phyloP scores from a whole-genome alignment of 345 rosid species.

The Mangifera indica region DNA sequence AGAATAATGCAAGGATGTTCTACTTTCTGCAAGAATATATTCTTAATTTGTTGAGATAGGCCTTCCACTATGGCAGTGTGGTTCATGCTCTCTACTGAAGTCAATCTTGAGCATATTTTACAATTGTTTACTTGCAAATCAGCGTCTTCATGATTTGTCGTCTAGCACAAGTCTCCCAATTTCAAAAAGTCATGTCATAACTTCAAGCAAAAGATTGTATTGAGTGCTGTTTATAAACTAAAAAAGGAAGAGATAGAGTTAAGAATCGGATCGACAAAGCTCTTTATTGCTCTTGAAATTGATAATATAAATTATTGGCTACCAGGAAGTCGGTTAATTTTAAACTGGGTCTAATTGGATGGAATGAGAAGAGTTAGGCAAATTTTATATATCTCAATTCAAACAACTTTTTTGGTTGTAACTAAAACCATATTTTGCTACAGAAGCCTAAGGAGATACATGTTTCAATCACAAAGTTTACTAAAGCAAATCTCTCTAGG shows the following conservation, averaged over 20 bases:
- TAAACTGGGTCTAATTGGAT: not conserved
- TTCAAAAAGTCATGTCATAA: constrained; percentile 4
- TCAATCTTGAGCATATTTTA: not conserved
- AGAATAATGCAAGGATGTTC: too few species aligned
- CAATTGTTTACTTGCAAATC: not conserved
- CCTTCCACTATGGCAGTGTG: not conserved
- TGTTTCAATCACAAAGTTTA: not conserved
- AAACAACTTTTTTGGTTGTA: not conserved
- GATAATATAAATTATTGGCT: not conserved
- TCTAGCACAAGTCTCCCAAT: constrained; percentile 1
- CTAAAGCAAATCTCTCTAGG: too few species aligned
- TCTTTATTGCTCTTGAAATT: too few species aligned
- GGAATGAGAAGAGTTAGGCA: not conserved
- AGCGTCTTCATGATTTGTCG: not conserved
- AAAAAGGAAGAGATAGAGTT: too few species aligned
- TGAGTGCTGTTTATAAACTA: too few species aligned
- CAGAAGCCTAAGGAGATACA: not conserved
- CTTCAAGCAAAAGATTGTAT: not conserved
- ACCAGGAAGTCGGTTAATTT: not conserved
- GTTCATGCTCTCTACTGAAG: not conserved
- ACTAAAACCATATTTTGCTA: not conserved
- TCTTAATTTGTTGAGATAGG: not conserved
- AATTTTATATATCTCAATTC: not conserved
- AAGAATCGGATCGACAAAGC: too few species aligned
- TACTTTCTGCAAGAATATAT: not conserved